Base-by-base conservation (phyloP, 192 early-diverging fungal genomes). In the Rhizophagus prolifer region DNA sequence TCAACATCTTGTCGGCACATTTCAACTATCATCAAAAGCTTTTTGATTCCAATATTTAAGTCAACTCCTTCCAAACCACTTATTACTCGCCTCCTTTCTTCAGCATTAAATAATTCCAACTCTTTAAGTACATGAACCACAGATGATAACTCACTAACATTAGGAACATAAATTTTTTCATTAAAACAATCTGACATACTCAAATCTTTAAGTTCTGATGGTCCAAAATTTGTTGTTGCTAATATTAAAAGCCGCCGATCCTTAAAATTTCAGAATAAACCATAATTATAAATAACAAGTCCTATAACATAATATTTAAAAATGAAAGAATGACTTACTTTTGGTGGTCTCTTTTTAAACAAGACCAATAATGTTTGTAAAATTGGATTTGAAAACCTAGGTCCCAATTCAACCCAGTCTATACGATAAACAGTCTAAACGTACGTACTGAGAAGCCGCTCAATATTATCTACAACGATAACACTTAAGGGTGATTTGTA, bases 321-420 rank as follows among this genome's bases (percentile, higher is more conserved):
- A 62, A n/a, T 2, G 4, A 62, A 26, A 62, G n/a, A 47, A 1
- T n/a, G 36, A 7, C 61, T 73, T 81, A 86, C 89, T 80, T 93
- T 92, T 41, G 94, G 95, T 44, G 97, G 97, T 66, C 87, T 87
- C 79, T 94, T 95, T 85, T 97, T 97, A 38, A 99, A 80, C 68
- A 99, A 81, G 6, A 99, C 96, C 58, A 97, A 84, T 59, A 99
- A 85, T 1, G 96, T 95, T 80, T 99, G 97, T 14, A 99, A 83
- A 1, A 98, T 90, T 2, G 87, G 81, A 83, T 97, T 99, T 25
- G 96, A 97, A 80, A 99, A 98, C 21, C 96, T 88, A 38, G 96
- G 92, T 41, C 97, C 97, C 82, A 99, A 96, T 4, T 91, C 88
- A 1, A 98, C 96, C 89, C 93, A 99, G 65, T 98, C 97, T 86